Conservation (phyloP, 1,284 basidiomycete genomes). For the Acaromyces ingoldii region DNA sequence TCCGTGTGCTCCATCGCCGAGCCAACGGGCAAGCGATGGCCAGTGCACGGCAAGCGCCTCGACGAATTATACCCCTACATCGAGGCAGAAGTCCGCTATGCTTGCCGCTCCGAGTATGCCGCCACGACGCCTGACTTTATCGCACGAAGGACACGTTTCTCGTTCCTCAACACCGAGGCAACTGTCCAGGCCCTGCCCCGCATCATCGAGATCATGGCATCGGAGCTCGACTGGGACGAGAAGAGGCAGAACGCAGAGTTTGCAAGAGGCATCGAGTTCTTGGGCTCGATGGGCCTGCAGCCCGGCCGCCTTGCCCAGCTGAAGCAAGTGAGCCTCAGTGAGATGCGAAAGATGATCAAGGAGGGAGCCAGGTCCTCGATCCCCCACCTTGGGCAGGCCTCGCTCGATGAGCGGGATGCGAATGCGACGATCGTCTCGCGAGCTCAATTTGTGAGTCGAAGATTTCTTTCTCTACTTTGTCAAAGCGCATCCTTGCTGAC, state of each 20-base stretch:
- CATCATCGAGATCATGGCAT: conserved; percentile 85
- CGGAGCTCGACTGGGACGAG: conserved; percentile 73
- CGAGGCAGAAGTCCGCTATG: conserved; percentile 89
- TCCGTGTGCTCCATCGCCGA: conserved; percentile 77
- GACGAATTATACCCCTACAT: conserved; percentile 77
- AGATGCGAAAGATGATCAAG: conserved; percentile 28
- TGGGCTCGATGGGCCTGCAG: conserved; percentile 53
- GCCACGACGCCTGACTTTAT: conserved; percentile 85
- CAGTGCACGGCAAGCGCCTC: conserved; percentile 75
- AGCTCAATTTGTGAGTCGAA: conserved; percentile 22
- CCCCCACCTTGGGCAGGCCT: conserved; percentile 15
- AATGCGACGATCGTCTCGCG: conserved; percentile 25
- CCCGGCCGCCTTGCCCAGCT: conserved; percentile 32
- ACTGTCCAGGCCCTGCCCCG: conserved; percentile 77
- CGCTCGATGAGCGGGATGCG: conserved; percentile 25
- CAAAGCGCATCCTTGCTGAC: too few species aligned
- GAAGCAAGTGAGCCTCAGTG: conserved; percentile 25
- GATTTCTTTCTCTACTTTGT: too few species aligned
- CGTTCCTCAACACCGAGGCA: conserved; percentile 86
- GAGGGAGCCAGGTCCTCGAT: conserved; percentile 11
- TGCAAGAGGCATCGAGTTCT: conserved; percentile 42
- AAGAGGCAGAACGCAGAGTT: conserved; percentile 60
- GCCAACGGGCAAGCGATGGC: conserved; percentile 75
- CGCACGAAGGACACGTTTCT: conserved; percentile 80
- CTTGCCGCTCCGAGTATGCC: conserved; percentile 84